Conservation (phyloP, 176 grass and related monocot genomes). For the Carex scoparia region DNA sequence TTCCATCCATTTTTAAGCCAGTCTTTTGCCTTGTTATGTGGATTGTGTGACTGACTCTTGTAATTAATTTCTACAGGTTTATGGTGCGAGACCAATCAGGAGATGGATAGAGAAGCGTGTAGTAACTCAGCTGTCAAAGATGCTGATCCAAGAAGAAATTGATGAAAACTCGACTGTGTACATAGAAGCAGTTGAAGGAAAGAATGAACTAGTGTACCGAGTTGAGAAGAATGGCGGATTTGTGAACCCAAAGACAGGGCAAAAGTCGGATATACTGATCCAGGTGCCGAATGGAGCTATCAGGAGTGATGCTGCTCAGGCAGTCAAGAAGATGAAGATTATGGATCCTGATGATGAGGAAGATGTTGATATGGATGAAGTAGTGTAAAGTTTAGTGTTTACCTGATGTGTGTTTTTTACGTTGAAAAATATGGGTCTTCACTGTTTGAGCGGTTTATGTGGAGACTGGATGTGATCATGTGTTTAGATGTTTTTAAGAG, state of each 20-base stretch:
- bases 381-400: background rate
- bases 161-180: slow-evolving; percentile 74
- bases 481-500: background rate
- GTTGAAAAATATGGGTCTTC: background rate
- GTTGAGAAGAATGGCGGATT: slow-evolving; percentile 59
- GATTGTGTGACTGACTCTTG: background rate
- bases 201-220: slow-evolving; percentile 51
- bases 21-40: background rate
- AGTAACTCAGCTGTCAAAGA: slow-evolving; percentile 76
- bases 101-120: slow-evolving; percentile 88
- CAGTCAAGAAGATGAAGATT: slow-evolving; percentile 61
- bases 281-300: slow-evolving; percentile 47
- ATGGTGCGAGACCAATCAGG: slow-evolving; percentile 70
- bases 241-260: slow-evolving; percentile 58
- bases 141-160: slow-evolving; percentile 85
- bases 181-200: slow-evolving; percentile 43
- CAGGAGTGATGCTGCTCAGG: slow-evolving; percentile 19
- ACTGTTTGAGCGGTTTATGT: background rate
- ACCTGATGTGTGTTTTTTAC: background rate
- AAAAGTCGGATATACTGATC: slow-evolving; percentile 70
- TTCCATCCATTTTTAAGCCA: background rate
- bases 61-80: slow-evolving; percentile 32
- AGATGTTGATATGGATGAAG: slow-evolving; percentile 56
- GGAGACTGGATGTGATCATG: background rate
- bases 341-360: slow-evolving; percentile 35